Conservation (phyloP, 1,139 yeast genomes). For the Hansenula sp. region DNA sequence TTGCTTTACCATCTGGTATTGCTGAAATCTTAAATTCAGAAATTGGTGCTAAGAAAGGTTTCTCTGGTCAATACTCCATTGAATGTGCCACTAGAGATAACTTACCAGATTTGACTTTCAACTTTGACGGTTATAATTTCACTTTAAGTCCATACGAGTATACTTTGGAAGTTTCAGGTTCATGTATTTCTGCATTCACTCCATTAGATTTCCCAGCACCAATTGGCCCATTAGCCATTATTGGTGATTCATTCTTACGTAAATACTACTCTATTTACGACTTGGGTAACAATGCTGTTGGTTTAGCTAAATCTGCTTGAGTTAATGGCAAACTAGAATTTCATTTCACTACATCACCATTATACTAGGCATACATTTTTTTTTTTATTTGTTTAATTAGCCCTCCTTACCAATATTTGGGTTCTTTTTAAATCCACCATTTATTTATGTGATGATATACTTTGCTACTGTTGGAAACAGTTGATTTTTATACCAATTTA, state of each 20-base stretch:
- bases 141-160: slow-evolving; percentile 85
- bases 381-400: too few species aligned
- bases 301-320: slow-evolving; percentile 72
- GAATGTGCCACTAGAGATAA: slow-evolving; percentile 81
- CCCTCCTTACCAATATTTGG: too few species aligned
- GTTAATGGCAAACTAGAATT: neutral
- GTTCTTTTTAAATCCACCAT: too few species aligned
- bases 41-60: slow-evolving; percentile 94
- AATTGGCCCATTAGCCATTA: slow-evolving; percentile 90
- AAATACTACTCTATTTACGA: slow-evolving; percentile 92
- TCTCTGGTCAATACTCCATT: slow-evolving; percentile 95
- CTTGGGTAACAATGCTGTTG: slow-evolving; percentile 84
- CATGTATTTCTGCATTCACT: slow-evolving; percentile 93
- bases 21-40: slow-evolving; percentile 93
- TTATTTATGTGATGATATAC: too few species aligned
- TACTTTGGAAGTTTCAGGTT: slow-evolving; percentile 87
- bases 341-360: too few species aligned
- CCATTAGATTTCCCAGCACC: slow-evolving; percentile 98
- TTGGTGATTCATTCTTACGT: slow-evolving; percentile 97
- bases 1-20: slow-evolving; percentile 88
- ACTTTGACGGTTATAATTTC: slow-evolving; percentile 84
- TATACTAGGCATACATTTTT: too few species aligned
- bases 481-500: too few species aligned
- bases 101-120: slow-evolving; percentile 89
- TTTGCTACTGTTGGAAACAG: too few species aligned